Evolutionary conservation across 1,139 yeast genomes (phyloP).

Genomic region (Magnusiomyces suaveolens): DNA sequence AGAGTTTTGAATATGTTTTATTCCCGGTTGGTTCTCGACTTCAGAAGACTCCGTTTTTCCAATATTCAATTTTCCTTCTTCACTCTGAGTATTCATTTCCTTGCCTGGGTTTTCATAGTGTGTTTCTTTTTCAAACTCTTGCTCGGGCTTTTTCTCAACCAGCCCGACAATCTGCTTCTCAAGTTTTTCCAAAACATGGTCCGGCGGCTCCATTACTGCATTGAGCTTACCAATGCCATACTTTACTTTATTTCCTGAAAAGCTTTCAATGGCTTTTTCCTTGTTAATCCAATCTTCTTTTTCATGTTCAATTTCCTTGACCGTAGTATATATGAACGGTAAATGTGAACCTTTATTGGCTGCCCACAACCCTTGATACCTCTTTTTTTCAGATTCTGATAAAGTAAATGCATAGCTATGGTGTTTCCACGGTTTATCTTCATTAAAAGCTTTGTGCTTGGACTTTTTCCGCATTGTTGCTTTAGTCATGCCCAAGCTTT

Average conservation of each 20-base stretch:
- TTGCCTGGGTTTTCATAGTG: too few species aligned
- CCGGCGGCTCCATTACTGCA: too few species aligned
- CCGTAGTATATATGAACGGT: slow-evolving; percentile 27
- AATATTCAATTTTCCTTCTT: too few species aligned
- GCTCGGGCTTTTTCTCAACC: too few species aligned
- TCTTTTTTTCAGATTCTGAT: slow-evolving; percentile 63
- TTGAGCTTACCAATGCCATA: too few species aligned
- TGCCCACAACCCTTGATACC: slow-evolving; percentile 92
- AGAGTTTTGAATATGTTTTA: too few species aligned
- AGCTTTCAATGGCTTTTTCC: too few species aligned
- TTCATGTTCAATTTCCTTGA: background rate
- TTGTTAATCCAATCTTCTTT: background rate
- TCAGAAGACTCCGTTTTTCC: too few species aligned
- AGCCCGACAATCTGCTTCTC: background rate
- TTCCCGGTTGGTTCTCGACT: too few species aligned
- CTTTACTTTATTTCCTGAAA: background rate
- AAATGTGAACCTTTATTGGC: slow-evolving; percentile 66
- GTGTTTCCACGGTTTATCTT: slow-evolving; percentile 92
- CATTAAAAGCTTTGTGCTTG: slow-evolving; percentile 54
- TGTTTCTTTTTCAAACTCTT: too few species aligned
- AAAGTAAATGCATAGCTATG: slow-evolving; percentile 55
- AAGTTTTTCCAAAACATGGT: background rate
- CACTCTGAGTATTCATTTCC: too few species aligned
- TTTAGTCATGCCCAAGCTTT: slow-evolving; percentile 27
- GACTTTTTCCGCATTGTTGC: slow-evolving; percentile 62